phyloP scores from a whole-genome alignment of 768 basidiomycete genomes.

The Boletus rubroflammeus region DNA sequence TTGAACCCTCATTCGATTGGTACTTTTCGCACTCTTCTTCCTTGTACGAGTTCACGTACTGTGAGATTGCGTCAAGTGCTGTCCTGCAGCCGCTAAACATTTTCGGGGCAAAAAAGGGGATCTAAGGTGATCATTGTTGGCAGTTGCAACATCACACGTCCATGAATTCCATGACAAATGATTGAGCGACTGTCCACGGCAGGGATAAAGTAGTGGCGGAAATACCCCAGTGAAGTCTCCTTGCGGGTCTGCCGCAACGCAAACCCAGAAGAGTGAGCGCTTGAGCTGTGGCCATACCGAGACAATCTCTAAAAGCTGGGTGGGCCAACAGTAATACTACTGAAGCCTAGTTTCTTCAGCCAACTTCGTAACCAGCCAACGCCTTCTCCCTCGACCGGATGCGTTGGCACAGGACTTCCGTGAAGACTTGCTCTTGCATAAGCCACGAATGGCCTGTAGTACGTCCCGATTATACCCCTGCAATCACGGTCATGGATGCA shows the following conservation, averaged over 20 bases:
- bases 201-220: neutral
- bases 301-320: constrained; percentile 15
- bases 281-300: neutral
- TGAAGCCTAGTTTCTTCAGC: constrained; percentile 28
- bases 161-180: neutral
- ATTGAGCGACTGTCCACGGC: neutral
- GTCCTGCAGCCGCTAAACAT: neutral
- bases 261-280: neutral
- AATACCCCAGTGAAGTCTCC: neutral
- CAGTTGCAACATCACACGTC: neutral
- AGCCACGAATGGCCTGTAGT: constrained; percentile 29
- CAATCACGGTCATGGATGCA: constrained; percentile 1
- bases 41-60: neutral
- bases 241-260: neutral
- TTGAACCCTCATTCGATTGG: neutral
- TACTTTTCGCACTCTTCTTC: neutral
- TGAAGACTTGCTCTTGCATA: constrained; percentile 21
- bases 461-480: constrained; percentile 32
- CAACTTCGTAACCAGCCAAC: constrained; percentile 31
- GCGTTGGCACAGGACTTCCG: constrained; percentile 3
- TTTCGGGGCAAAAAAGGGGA: neutral
- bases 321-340: constrained; percentile 27
- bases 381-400: constrained; percentile 27
- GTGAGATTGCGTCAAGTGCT: neutral
- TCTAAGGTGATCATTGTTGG: neutral